These are phyloP conservation scores for Pyrenophora teres DNA, from an alignment of 2,329 filamentous ascomycete species.

Conservation along the genomic window DNA sequence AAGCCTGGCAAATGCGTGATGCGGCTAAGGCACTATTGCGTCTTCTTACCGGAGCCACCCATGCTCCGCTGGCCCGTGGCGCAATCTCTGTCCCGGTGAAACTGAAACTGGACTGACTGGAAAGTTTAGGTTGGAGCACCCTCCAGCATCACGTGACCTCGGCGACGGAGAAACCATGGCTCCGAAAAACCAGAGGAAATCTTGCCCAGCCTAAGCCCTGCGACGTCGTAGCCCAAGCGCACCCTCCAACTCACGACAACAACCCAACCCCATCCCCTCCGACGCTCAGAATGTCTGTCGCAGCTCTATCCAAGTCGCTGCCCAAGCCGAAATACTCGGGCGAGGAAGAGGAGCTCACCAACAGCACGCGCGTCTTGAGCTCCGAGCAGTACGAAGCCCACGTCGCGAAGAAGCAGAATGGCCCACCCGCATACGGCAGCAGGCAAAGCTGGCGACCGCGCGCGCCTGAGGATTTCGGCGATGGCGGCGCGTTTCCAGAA, in stretches of 20 bases:
- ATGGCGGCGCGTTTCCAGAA: conserved; percentile 95
- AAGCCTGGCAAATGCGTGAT: background rate
- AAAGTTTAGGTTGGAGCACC: background rate
- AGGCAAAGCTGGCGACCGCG: conserved; percentile 90
- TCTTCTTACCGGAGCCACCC: background rate
- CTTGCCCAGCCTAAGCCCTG: conserved; percentile 6
- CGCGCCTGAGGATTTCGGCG: conserved; percentile 86
- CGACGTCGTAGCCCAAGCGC: background rate
- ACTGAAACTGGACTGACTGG: background rate
- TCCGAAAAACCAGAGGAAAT: conserved; percentile 13
- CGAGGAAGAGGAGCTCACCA: conserved; percentile 82
- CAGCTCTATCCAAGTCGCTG: conserved; percentile 76
- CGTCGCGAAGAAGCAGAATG: conserved; percentile 70
- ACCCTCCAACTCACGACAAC: background rate
- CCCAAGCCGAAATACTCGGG: conserved; percentile 91
- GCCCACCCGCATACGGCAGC: conserved; percentile 86
- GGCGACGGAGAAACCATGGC: conserved; percentile 10
- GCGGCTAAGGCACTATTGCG: background rate
- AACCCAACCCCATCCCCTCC: background rate
- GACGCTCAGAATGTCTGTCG: conserved; percentile 40
- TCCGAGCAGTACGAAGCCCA: conserved; percentile 83
- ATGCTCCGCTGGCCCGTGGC: background rate
- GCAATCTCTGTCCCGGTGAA: background rate
- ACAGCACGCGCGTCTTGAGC: conserved; percentile 81
- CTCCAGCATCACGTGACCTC: conserved; percentile 10